Base-by-base conservation (phyloP, 192 early-diverging fungal species). In the Rhizophagus clarus region DNA sequence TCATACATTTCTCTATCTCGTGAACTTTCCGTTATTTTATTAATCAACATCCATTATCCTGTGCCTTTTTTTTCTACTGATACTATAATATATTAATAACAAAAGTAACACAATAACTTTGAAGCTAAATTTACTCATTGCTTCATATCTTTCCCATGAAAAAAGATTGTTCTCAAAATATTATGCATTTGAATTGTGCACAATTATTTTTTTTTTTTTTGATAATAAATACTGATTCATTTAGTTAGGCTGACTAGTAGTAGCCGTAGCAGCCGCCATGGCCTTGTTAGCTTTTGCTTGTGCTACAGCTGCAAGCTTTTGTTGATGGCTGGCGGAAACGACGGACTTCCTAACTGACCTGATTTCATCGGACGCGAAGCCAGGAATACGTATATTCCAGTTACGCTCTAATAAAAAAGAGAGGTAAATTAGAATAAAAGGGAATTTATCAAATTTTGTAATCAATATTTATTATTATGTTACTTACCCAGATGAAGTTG, bases 321-420 rank as follows among this genome's bases (percentile, higher is more conserved):
- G 85, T 63, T 91, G 91, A 79, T 95, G 92, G 10, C 85, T 82
- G 51, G 87, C 75, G n/a, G 92, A 88, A 28, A 93, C 87, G 3
- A 84, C 84, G 10, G 91, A 79, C 75, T 95, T 95, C 37, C 92
- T 81, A n/a, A 93, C 84, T 20, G 92, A 92, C 66, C 93, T 79
- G 61, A 95, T 93, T 80, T 93, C 92, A 81, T 95, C 93, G n/a
- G 92, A 89, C 0, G 93, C 92, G 82, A 94, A 96, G 14, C 94
- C 94, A 68, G 95, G 95, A 80, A 96, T 94, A 69, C 95, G 91
- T 68, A 96, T 93, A 72, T 95, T 96, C 94, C 93, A 96, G 80
- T 94, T 96, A 22, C 94, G 90, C 85, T 96, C 95, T 88, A 69
- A 49, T 9, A 63, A 69, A 68, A 20, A 69, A 14, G 0, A 72